phyloP scores from a whole-genome alignment of 2,329 filamentous ascomycete species.

The Stagonosporopsis cucurbitacearum region DNA sequence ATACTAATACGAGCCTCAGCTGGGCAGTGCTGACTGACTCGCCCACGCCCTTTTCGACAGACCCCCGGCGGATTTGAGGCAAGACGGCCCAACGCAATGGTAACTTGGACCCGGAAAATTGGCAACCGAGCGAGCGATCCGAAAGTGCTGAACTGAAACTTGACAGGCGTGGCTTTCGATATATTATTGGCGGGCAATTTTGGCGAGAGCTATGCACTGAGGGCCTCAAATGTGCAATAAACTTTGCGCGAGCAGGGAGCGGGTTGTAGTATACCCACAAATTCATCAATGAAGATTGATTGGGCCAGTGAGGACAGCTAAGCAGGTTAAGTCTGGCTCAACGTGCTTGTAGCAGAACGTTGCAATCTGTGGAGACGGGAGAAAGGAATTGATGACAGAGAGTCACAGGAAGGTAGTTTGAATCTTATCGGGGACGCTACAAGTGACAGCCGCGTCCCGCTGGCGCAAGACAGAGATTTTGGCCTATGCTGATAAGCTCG shows the following conservation, averaged over 20 bases:
- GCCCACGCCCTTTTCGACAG: constrained; percentile 3
- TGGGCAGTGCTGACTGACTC: constrained; percentile 7
- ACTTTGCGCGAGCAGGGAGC: constrained; percentile 10
- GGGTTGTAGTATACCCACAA: background rate
- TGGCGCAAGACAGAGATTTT: constrained; percentile 6
- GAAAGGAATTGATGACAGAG: constrained; percentile 6
- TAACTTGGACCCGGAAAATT: constrained; percentile 16
- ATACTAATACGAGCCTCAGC: constrained; percentile 3
- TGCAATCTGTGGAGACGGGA: constrained; percentile 10
- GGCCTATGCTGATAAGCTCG: constrained; percentile 25
- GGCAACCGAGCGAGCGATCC: constrained; percentile 15
- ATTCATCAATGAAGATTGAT: background rate
- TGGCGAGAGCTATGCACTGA: background rate
- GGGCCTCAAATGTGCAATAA: background rate
- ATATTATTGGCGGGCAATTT: constrained; percentile 10
- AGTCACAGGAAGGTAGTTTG: constrained; percentile 5
- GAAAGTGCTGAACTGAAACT: constrained; percentile 6
- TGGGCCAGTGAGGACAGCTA: background rate
- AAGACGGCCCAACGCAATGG: constrained; percentile 15
- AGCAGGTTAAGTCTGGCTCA: background rate
- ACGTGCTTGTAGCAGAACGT: constrained; percentile 16
- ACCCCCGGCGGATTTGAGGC: constrained; percentile 1
- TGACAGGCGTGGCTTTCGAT: background rate
- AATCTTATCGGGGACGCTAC: constrained; percentile 13
- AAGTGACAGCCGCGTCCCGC: constrained; percentile 12